Evolutionary conservation across 129 eudicot species (phyloP), one percentile per base, ranked within the genome.

Genomic region (Centaurea solstitialis): DNA sequence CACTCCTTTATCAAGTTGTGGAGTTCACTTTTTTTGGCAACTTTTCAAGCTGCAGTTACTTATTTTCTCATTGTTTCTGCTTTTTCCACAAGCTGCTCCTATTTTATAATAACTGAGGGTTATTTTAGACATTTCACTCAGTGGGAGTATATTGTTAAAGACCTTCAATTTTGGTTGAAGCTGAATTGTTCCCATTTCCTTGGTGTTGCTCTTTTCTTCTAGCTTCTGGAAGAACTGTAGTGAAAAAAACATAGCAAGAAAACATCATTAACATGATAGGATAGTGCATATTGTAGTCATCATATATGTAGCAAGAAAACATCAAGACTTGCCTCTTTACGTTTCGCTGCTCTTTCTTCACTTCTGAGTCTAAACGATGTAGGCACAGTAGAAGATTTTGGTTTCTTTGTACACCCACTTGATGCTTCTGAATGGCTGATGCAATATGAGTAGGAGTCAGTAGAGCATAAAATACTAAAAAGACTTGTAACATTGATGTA

Each of bases 321-420:
- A 41, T 81, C 11, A 23, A 64, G 65, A 78, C 86, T 81, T 88
- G 76, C 98, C 92, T 91, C 97, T 91, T 81, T 94, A 40, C 95
- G 93, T 87, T 88, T 94, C 87, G 89, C 94, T 50, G 95, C 98
- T 84, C 98, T 77, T 88, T 91, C 98, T 61, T 94, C 98, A 79
- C 94, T 89, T 81, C 84, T 90, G n/a, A 94, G 88, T 79, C 78
- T 87, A 85, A 94, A 94, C 5, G 97, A 67, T 41, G 90, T 82
- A 79, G 85, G 64, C 30, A 85, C 89, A 61, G 82, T 87, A 62
- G 93, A 47, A 50, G 91, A 43, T 73, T 70, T 86, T 66, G 87
- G 80, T 75, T 86, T 88, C 80, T 76, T 82, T 66, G 81, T 79
- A 82, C 77, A 64, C 64, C 66, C 71, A 12, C 28, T 83, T 28